Conservation (phyloP, 345 rosid species). For the Populus alba region DNA sequence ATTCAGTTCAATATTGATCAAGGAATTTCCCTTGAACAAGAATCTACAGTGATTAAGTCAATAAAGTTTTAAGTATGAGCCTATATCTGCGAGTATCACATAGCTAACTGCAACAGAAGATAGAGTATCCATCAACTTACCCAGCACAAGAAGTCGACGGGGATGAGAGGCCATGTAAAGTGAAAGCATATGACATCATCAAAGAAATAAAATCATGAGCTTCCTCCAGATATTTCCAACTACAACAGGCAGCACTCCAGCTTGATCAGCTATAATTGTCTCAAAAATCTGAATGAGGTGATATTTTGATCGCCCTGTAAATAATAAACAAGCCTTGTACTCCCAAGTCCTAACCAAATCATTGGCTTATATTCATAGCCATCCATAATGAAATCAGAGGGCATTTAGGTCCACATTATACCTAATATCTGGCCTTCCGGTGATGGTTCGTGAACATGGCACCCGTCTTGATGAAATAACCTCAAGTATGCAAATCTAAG, state of each 20-base stretch:
- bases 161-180: background rate
- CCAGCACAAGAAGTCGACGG: background rate
- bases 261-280: background rate
- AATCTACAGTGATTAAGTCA: background rate
- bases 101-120: background rate
- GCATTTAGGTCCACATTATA: background rate
- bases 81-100: background rate
- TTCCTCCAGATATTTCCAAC: background rate
- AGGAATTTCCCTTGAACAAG: background rate
- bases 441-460: background rate
- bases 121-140: background rate
- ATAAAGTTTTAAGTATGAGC: background rate
- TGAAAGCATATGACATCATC: no score
- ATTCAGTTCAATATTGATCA: background rate
- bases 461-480: background rate
- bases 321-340: background rate
- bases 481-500: background rate
- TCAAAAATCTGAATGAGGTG: background rate
- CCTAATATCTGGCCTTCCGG: background rate
- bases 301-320: background rate
- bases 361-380: background rate
- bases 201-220: background rate
- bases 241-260: background rate
- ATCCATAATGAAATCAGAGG: background rate
- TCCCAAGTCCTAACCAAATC: background rate